A percentile compares a stretch with the other conserved stretches of the same genome.
phyloP scores from a whole-genome alignment of 192 early-diverging fungal genomes.

The Linnemannia hyalina region DNA sequence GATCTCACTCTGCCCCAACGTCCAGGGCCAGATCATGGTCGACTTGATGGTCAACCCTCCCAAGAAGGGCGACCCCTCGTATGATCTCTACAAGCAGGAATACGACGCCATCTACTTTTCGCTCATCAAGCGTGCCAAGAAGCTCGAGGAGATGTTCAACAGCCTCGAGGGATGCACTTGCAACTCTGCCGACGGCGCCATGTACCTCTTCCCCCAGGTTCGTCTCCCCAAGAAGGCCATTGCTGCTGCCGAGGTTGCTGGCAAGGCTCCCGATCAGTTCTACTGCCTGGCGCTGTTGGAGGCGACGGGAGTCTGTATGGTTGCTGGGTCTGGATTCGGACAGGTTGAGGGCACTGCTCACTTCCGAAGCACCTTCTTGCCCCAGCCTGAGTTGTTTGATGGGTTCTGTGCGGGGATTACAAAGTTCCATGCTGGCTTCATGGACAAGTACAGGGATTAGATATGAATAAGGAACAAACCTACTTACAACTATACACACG shows the following conservation, averaged over 20 bases:
- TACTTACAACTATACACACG: not conserved
- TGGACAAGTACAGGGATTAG: constrained; percentile 75
- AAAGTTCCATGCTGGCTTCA: constrained; percentile 84
- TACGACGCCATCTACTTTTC: constrained; percentile 82
- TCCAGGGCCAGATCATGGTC: constrained; percentile 95
- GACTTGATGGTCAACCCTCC: constrained; percentile 96
- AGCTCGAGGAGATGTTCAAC: constrained; percentile 84
- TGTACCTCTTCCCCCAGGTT: constrained; percentile 96
- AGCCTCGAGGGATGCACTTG: constrained; percentile 85
- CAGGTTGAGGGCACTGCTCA: constrained; percentile 92
- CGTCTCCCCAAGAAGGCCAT: constrained; percentile 81
- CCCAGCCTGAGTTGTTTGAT: constrained; percentile 93
- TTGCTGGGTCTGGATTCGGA: constrained; percentile 94
- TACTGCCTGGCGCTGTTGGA: constrained; percentile 95
- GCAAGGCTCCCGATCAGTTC: constrained; percentile 83
- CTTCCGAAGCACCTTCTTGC: constrained; percentile 97
- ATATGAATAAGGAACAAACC: not conserved
- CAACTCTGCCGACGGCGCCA: constrained; percentile 91
- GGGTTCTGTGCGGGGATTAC: constrained; percentile 82
- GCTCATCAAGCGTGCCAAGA: constrained; percentile 80
- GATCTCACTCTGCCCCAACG: constrained; percentile 93
- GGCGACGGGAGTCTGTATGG: constrained; percentile 95
- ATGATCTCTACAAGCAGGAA: constrained; percentile 79
- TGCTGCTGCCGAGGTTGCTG: constrained; percentile 74
- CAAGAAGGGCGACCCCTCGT: constrained; percentile 81